Percentiles rank a stretch among this genome's conserved stretches.
Evolutionary conservation across 2,329 filamentous ascomycete species (phyloP).

Genomic region (Aspergillus terreus): DNA sequence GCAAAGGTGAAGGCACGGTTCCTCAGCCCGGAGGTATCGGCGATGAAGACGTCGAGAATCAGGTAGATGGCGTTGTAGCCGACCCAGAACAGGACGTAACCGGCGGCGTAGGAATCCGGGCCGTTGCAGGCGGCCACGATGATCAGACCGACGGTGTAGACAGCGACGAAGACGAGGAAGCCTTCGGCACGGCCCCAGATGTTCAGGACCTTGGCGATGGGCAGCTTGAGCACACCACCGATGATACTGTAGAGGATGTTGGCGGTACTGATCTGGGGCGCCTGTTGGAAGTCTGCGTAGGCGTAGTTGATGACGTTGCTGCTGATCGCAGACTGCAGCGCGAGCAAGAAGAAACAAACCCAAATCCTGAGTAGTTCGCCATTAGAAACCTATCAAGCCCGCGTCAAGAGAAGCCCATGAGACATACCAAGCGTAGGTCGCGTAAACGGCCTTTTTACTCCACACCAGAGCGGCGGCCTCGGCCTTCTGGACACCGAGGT

Average conservation of each 20-base stretch:
- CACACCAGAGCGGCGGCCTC: slow-evolving; percentile 46
- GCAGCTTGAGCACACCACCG: slow-evolving; percentile 57
- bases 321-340: slow-evolving; percentile 41
- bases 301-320: slow-evolving; percentile 46
- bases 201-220: slow-evolving; percentile 60
- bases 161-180: slow-evolving; percentile 47
- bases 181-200: slow-evolving; percentile 61
- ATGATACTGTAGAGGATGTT: slow-evolving; percentile 55
- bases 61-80: slow-evolving; percentile 55
- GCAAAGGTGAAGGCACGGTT: slow-evolving; percentile 61
- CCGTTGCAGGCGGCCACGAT: slow-evolving; percentile 61
- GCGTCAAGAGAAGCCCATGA: background rate
- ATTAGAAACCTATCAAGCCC: background rate
- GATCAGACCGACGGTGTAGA: slow-evolving; percentile 51
- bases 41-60: slow-evolving; percentile 57
- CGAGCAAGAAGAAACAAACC: slow-evolving; percentile 44
- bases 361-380: slow-evolving; percentile 35
- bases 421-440: slow-evolving; percentile 30
- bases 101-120: slow-evolving; percentile 60
- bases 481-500: slow-evolving; percentile 44
- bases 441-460: slow-evolving; percentile 35
- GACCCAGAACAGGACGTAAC: slow-evolving; percentile 60
- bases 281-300: slow-evolving; percentile 50
- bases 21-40: slow-evolving; percentile 59
- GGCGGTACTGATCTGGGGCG: slow-evolving; percentile 49